These are phyloP conservation scores for Backusella mclennaniae DNA, from an alignment of 192 early-diverging fungal species.

Conservation along the genomic window DNA sequence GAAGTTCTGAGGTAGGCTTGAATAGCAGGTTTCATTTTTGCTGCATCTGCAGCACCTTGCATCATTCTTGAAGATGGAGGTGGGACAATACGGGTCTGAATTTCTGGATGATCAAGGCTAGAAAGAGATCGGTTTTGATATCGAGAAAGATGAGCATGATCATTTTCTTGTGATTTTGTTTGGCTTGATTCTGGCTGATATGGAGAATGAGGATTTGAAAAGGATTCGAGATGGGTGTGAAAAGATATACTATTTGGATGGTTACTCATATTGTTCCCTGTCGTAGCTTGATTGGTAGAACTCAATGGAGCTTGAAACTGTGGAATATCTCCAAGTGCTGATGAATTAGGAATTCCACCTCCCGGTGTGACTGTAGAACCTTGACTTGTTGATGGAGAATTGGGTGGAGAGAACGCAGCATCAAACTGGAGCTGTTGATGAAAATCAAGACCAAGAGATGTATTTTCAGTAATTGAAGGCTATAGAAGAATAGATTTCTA, in stretches of 20 bases:
- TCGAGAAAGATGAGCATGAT: not conserved
- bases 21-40: slow-evolving; percentile 1
- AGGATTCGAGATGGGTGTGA: not conserved
- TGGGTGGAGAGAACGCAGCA: not conserved
- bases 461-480: not conserved
- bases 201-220: not conserved
- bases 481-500: slow-evolving; percentile 9
- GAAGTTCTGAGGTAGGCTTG: not conserved
- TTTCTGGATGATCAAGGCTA: not conserved
- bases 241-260: not conserved
- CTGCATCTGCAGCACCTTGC: not conserved
- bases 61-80: slow-evolving; percentile 1
- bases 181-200: not conserved
- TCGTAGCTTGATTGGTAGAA: slow-evolving; percentile 7
- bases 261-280: slow-evolving; percentile 7
- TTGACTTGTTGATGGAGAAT: not conserved
- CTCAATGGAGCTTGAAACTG: slow-evolving; percentile 8
- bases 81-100: not conserved
- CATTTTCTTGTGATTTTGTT: not conserved
- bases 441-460: not conserved
- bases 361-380: not conserved
- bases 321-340: slow-evolving; percentile 2
- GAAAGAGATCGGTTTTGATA: not conserved
- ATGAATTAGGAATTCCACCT: not conserved
- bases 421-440: not conserved